A percentile compares a stretch with the other conserved stretches of the same genome.
Conservation (phyloP, 2,329 filamentous ascomycete species). For the Daldinia sp. region DNA sequence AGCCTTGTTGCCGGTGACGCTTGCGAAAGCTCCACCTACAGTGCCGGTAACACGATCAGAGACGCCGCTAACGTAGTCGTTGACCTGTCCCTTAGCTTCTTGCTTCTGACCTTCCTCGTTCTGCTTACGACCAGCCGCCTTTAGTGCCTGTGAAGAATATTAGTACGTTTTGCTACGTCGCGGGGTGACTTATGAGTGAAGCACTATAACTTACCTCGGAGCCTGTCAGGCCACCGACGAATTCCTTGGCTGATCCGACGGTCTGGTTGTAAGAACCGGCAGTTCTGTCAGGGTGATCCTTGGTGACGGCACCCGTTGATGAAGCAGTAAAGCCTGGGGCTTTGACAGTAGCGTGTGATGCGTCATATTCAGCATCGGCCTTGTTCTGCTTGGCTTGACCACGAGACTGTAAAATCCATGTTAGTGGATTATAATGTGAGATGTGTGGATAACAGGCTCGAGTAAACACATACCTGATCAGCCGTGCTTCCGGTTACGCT, state of each 20-base stretch:
- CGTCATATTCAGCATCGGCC: constrained; percentile 75
- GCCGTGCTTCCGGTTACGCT: constrained; percentile 77
- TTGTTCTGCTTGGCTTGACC: constrained; percentile 74
- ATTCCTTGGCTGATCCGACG: constrained; percentile 85
- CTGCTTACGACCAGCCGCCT: constrained; percentile 79
- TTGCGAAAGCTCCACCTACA: constrained; percentile 77
- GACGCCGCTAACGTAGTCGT: constrained; percentile 77
- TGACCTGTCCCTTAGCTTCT: constrained; percentile 85
- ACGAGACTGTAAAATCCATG: constrained; percentile 58
- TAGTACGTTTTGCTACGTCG: constrained; percentile 5
- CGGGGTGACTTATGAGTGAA: neutral
- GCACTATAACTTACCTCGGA: constrained; percentile 66
- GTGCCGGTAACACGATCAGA: constrained; percentile 76
- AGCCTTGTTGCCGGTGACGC: constrained; percentile 75
- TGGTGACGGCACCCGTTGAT: constrained; percentile 74
- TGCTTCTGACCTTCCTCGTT: constrained; percentile 83
- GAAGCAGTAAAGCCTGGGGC: constrained; percentile 78
- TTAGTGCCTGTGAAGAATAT: constrained; percentile 65
- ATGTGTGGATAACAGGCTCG: neutral
- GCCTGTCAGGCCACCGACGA: constrained; percentile 79
- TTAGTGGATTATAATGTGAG: too few relatives aligned
- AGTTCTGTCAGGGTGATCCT: constrained; percentile 78
- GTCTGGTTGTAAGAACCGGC: constrained; percentile 89
- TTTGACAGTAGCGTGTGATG: constrained; percentile 80
- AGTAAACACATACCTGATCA: constrained; percentile 65